Conservation (phyloP, 768 basidiomycete genomes). For the Cystofilobasidium ferigula region DNA sequence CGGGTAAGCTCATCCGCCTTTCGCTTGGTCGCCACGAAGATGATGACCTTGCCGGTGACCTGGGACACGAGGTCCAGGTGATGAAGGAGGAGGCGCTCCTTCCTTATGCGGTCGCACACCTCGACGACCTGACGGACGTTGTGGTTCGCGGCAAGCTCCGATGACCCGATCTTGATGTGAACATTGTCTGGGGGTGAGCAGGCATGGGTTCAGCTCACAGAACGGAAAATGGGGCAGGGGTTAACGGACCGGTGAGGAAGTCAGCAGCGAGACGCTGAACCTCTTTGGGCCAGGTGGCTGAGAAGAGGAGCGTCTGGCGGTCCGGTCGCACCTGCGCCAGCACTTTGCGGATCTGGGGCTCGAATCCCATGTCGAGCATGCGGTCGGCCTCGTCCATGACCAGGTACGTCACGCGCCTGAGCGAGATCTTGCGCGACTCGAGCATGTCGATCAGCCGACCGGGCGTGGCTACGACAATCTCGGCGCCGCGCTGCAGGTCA, state of each 20-base stretch:
- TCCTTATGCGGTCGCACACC: slow-evolving; percentile 93
- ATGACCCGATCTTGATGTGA: slow-evolving; percentile 96
- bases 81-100: slow-evolving; percentile 87
- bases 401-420: slow-evolving; percentile 33
- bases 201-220: background rate
- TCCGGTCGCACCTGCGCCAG: slow-evolving; percentile 27
- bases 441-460: slow-evolving; percentile 41
- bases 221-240: background rate
- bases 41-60: slow-evolving; percentile 95
- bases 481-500: slow-evolving; percentile 25
- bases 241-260: slow-evolving; percentile 51
- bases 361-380: slow-evolving; percentile 41
- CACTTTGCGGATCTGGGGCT: slow-evolving; percentile 36
- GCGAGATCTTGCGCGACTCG: slow-evolving; percentile 39
- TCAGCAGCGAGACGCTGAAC: slow-evolving; percentile 81
- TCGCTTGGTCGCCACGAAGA: slow-evolving; percentile 90
- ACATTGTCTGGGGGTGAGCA: slow-evolving; percentile 68
- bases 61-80: slow-evolving; percentile 91
- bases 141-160: slow-evolving; percentile 96
- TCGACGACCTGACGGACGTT: slow-evolving; percentile 94
- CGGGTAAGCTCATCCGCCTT: slow-evolving; percentile 98
- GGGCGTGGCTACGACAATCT: slow-evolving; percentile 41
- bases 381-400: slow-evolving; percentile 43
- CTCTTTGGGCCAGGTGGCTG: slow-evolving; percentile 42
- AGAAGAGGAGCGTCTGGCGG: slow-evolving; percentile 44